Base-by-base conservation (phyloP, 371 early-diverging fungal genomes). In the Circinella umbellata region DNA sequence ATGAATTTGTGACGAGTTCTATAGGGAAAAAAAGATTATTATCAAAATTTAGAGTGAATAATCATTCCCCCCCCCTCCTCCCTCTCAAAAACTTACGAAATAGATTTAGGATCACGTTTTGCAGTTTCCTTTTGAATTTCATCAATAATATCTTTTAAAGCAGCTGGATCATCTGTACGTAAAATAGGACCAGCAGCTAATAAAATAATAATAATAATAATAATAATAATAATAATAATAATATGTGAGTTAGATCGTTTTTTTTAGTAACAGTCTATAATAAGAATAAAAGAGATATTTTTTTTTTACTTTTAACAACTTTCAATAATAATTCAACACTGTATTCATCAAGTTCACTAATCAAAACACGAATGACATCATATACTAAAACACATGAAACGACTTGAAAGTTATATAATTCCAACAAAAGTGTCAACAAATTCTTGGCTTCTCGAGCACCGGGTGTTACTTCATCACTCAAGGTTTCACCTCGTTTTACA, bases 371-470 rank as follows among this genome's bases (percentile, higher is more conserved):
- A 54, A 96, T 86, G 27, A 98, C 68, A 72, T 96, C 97, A 76
- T 95, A 97, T 4, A 98, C 79, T 34, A 97, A 88, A 13, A 93
- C 86, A 73, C 92, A 91, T 15, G 96, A 88, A 42, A 98, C 74
- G 18, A 94, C 93, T 68, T 92, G 89, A 76, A 97, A 96, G 77
- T 96, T 94, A 85, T 98, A 98, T 59, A 97, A 77, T 70, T 92
- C 94, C 5, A 95, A 86, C 37, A 94, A 80, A 55, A 97, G 82
- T 9, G 92, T 92, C 51, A 93, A 82, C 69, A 97, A 72, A 72
- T 97, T 97, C 34, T 85, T 89, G 69, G 91, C 88, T 64, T 90
- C 90, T 76, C 89, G 92, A 61, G 86, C 83, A 3, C 86, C 87
- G 9, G 77, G 72, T 10, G 76, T 77, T 48, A 78, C 81, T 72